Base-by-base conservation (phyloP, 371 early-diverging fungal genomes). In the Batkoa obscura region DNA sequence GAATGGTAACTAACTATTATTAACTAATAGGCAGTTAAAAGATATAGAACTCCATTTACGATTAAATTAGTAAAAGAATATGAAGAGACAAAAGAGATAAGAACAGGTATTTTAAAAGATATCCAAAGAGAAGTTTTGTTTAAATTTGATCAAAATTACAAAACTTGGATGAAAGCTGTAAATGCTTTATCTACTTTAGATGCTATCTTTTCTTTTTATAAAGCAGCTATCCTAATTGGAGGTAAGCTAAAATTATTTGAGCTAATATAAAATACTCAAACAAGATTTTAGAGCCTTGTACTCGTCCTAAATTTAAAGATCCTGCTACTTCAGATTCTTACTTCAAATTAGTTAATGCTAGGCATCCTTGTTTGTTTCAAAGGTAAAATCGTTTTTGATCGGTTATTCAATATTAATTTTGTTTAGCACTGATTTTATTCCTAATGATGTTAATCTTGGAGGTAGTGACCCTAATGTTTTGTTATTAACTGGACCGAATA, bases 401-500 rank as follows among this genome's bases (percentile, higher is more conserved):
- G 6, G 3, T 4, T 46, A 23, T 60, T 33, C 54, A 17, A 37
- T 1, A 30, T 54, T 38, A 55, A 74, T 72, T 4, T 68, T 73
- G 6, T 23, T 23, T 23, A 72, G 73, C 0, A 64, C 75, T 0
- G 86, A 86, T 57, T 96, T 94, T 66, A 91, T 99, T 43, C 94
- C 95, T 52, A 98, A 96, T 68, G 92, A 94, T 68, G 80, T 83
- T 0, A 56, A 64, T 12, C 74, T 97, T 1, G 94, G 93, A 6
- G 83, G 83, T 0, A 43, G 53, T 10, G 60, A 60, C 12, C 73
- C 86, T 34, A 84, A 74, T 56, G 75, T 98, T 61, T 78, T 95
- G n/a, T 73, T 99, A 2, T 65, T 99, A 47, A 98, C 99, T 0
- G 99, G 99, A 1, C 97, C 99, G 13, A 99, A 89, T 64, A 87